Percentiles rank a stretch among this genome's conserved stretches.
These are phyloP conservation scores for Acacia crassicarpa DNA, from an alignment of 306 rosid species.

Conservation along the genomic window DNA sequence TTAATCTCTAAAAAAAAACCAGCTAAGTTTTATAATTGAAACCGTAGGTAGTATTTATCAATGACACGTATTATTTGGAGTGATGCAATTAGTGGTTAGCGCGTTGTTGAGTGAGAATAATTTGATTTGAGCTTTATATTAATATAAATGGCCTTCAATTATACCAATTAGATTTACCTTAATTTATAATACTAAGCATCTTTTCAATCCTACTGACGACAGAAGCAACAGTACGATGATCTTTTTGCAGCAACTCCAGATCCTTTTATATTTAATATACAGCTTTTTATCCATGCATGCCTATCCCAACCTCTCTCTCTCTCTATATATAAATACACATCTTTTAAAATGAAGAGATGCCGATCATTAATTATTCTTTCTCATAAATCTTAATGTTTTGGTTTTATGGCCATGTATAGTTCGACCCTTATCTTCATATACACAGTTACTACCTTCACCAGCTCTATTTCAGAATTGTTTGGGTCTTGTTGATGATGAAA, in stretches of 20 bases:
- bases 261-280: constrained; percentile 2
- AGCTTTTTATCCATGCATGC: constrained; percentile 28
- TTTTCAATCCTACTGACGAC: constrained; percentile 59
- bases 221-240: constrained; percentile 32
- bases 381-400: neutral
- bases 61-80: constrained; percentile 35
- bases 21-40: no score
- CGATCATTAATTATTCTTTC: neutral
- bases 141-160: neutral
- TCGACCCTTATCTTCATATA: constrained; percentile 48
- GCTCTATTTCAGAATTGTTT: constrained; percentile 28
- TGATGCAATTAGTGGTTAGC: neutral
- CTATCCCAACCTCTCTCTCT: neutral
- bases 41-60: neutral
- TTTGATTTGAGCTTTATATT: neutral
- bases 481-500: constrained; percentile 79
- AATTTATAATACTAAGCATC: constrained; percentile 31
- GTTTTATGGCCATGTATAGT: neutral
- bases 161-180: neutral
- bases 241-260: constrained; percentile 23
- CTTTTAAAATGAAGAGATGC: neutral
- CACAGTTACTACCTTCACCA: constrained; percentile 44
- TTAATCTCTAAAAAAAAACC: no score
- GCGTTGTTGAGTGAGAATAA: constrained; percentile 28
- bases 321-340: neutral